Conservation (phyloP, 306 rosid species). For the Cucumis melo region DNA sequence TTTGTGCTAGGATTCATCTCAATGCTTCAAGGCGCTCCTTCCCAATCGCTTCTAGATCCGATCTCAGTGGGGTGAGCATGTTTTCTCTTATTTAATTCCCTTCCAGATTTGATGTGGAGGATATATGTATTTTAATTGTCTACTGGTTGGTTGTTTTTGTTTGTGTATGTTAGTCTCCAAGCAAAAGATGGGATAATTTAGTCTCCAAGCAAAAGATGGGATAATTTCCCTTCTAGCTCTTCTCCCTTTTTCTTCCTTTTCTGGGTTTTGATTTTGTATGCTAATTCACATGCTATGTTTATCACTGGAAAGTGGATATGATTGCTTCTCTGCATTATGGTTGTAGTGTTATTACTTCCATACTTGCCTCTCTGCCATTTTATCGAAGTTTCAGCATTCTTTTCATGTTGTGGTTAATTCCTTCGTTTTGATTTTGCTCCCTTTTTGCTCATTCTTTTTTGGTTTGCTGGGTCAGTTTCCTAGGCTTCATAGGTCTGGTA, state of each 20-base stretch:
- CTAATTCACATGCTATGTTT: not conserved
- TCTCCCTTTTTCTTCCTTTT: not conserved
- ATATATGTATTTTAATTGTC: not conserved
- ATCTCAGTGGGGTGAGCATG: slow-evolving; percentile 45
- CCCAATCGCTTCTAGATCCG: slow-evolving; percentile 65
- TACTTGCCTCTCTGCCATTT: not conserved
- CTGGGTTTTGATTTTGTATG: not conserved
- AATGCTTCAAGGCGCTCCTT: slow-evolving; percentile 71
- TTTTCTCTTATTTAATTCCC: not conserved
- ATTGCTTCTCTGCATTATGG: not conserved
- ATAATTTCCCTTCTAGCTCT: not conserved
- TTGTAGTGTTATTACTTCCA: not conserved
- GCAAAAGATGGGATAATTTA: not conserved
- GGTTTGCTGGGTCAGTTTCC: not conserved
- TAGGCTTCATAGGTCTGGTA: not conserved
- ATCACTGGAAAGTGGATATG: not conserved
- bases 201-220: not conserved
- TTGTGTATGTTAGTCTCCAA: not conserved
- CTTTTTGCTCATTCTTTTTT: not conserved
- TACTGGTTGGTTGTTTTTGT: not conserved
- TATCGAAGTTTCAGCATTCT: not conserved
- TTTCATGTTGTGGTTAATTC: not conserved
- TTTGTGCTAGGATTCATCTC: slow-evolving; percentile 81
- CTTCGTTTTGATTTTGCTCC: not conserved
- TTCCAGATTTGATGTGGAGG: not conserved